A percentile compares a stretch with the other conserved stretches of the same genome.
Evolutionary conservation across 371 early-diverging fungal species (phyloP).

Genomic region (Capillidium heterosporum): DNA sequence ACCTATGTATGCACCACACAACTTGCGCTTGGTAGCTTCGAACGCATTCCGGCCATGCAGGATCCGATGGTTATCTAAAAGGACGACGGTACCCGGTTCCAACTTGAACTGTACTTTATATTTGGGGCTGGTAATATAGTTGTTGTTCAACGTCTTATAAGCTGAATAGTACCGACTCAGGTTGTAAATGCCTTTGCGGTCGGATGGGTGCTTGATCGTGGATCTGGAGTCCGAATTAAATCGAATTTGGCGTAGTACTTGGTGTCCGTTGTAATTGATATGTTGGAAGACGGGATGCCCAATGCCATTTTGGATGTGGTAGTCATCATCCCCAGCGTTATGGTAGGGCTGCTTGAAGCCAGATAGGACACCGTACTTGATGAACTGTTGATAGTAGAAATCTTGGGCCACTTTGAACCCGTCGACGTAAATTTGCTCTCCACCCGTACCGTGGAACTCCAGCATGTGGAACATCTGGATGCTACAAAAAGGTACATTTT

Average conservation of each 20-base stretch:
- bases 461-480: conserved; percentile 77
- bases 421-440: conserved; percentile 66
- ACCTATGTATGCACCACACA: conserved; percentile 62
- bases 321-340: conserved; percentile 55
- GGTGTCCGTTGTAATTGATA: conserved; percentile 4
- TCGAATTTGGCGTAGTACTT: conserved; percentile 47
- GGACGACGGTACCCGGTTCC: conserved; percentile 49
- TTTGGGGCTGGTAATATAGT: conserved; percentile 20
- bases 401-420: conserved; percentile 54
- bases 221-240: conserved; percentile 81
- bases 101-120: conserved; percentile 48
- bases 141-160: conserved; percentile 42
- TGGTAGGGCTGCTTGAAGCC: conserved; percentile 41
- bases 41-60: conserved; percentile 69
- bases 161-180: conserved; percentile 54
- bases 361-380: conserved; percentile 44
- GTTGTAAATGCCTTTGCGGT: conserved; percentile 18
- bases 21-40: conserved; percentile 42
- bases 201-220: conserved; percentile 21
- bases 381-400: conserved; percentile 31
- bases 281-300: conserved; percentile 31
- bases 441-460: conserved; percentile 52
- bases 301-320: no score
- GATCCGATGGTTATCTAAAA: conserved; percentile 76
- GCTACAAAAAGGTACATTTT: conserved; percentile 9